Evolutionary conservation across 2,329 filamentous ascomycete genomes (phyloP).

Genomic region (Arthrocladium fulminans): DNA sequence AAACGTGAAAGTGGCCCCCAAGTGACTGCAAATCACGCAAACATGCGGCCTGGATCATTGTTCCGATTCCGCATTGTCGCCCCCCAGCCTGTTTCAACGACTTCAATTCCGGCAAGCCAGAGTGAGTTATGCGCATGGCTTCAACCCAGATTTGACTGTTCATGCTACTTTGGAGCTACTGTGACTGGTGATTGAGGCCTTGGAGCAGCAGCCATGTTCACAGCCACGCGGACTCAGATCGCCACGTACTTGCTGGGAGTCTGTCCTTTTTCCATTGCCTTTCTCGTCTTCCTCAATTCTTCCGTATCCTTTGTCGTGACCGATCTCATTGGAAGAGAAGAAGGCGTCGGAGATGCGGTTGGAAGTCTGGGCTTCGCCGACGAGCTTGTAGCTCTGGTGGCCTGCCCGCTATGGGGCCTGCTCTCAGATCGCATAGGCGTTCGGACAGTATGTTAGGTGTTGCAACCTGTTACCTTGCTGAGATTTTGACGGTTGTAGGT

Average conservation of each 20-base stretch:
- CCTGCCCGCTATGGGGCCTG: conserved; percentile 43
- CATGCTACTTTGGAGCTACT: no score
- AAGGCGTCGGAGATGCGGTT: conserved; percentile 52
- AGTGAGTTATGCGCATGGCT: no score
- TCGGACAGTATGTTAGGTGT: conserved; percentile 37
- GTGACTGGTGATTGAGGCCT: no score
- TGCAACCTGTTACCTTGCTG: conserved; percentile 1
- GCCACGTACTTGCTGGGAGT: conserved; percentile 53
- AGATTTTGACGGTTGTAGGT: conserved; percentile 28
- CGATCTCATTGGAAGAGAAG: conserved; percentile 48
- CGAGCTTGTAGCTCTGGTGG: conserved; percentile 39
- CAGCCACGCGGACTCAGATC: conserved; percentile 49
- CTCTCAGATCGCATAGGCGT: conserved; percentile 42
- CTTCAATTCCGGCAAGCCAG: no score
- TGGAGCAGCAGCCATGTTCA: conserved; percentile 34
- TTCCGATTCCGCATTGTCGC: no score
- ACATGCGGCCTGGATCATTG: no score
- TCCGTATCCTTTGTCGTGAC: conserved; percentile 57
- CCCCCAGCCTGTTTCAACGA: no score
- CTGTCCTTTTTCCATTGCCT: conserved; percentile 57
- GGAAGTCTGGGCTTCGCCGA: conserved; percentile 45
- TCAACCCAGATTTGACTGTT: no score
- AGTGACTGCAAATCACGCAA: no score
- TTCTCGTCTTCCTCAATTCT: conserved; percentile 58
- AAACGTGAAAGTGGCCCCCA: background rate